These are phyloP conservation scores for Tulasnella sp. DNA, from an alignment of 768 basidiomycete species.

Conservation along the genomic window DNA sequence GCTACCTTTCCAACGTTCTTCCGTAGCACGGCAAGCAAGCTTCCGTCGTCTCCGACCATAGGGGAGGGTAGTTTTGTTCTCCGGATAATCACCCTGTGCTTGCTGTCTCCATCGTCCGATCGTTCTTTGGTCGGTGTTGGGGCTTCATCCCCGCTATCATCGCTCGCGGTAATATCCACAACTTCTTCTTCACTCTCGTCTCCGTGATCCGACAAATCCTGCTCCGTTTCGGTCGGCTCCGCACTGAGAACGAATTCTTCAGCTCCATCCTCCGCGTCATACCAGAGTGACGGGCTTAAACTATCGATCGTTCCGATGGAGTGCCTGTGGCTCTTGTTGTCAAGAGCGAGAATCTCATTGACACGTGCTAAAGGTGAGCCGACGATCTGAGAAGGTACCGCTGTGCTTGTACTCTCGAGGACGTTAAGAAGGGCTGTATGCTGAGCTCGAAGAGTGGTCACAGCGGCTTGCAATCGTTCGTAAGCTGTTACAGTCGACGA, in stretches of 20 bases:
- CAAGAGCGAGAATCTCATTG: not conserved
- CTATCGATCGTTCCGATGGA: slow-evolving; percentile 31
- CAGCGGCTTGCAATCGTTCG: slow-evolving; percentile 48
- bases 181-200: slow-evolving; percentile 13
- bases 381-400: not conserved
- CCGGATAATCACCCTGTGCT: slow-evolving; percentile 25
- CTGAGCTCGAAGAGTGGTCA: slow-evolving; percentile 58
- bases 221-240: slow-evolving; percentile 30
- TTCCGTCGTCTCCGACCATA: slow-evolving; percentile 64
- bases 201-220: not conserved
- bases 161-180: not conserved
- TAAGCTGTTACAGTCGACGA: slow-evolving; percentile 33
- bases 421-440: slow-evolving; percentile 50
- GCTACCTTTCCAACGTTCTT: slow-evolving; percentile 84
- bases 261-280: slow-evolving; percentile 64
- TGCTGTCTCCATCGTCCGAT: slow-evolving; percentile 5
- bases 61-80: slow-evolving; percentile 33
- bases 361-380: slow-evolving; percentile 14
- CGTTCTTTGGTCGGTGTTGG: slow-evolving; percentile 18
- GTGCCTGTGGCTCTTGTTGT: not conserved
- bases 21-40: slow-evolving; percentile 75
- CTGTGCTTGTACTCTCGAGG: slow-evolving; percentile 5
- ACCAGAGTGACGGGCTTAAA: slow-evolving; percentile 63
- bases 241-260: slow-evolving; percentile 67
- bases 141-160: not conserved